Evolutionary conservation across 331 rosid genomes (phyloP), one percentile per base, ranked within the genome.

Genomic region (Pyrus hybrid): DNA sequence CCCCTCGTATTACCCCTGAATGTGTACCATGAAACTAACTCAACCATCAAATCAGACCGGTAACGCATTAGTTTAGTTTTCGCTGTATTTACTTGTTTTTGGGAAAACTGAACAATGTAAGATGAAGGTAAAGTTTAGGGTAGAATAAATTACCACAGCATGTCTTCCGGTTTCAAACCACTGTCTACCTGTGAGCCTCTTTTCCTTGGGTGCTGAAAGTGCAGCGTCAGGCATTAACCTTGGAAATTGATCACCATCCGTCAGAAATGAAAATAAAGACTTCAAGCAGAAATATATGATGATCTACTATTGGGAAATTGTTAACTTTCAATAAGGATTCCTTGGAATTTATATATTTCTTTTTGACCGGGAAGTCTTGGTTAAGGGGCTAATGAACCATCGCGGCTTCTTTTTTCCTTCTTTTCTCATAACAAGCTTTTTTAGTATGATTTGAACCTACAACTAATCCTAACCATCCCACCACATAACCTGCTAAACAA

Each of bases 121-220:
- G 53, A 74, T 80, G 76, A 23, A 53, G 56, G 63, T 23, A 25
- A 11, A 61, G 11, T 13, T 21, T 4, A 22, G 66, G 69, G 32
- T 22, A 69, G 61, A 77, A 56, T 4, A 49, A 54, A 41, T 61
- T 90, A 95, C 97, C 87, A 28, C 78, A 17, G 88, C 9, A 73
- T 86, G 93, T 90, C 90, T 86, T 86, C 96, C 97, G 67, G 90
- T 86, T 89, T 95, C 99, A 89, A 95, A 92, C 97, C 97, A 95
- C 80, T 95, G 99, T 80, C 99, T 88, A 72, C 99, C 99, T 67
- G 83, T 1, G 69, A 90, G 96, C 86, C 77, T 95, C 91, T 95
- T 95, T 77, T 95, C 99, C 91, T 90, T 95, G 0, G 97, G 87
- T 64, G 91, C 90, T 41, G 97, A 14, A 45, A 95, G 97, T 28